phyloP scores from a whole-genome alignment of 2,329 filamentous ascomycete species.

The Lomentospora prolificans region DNA sequence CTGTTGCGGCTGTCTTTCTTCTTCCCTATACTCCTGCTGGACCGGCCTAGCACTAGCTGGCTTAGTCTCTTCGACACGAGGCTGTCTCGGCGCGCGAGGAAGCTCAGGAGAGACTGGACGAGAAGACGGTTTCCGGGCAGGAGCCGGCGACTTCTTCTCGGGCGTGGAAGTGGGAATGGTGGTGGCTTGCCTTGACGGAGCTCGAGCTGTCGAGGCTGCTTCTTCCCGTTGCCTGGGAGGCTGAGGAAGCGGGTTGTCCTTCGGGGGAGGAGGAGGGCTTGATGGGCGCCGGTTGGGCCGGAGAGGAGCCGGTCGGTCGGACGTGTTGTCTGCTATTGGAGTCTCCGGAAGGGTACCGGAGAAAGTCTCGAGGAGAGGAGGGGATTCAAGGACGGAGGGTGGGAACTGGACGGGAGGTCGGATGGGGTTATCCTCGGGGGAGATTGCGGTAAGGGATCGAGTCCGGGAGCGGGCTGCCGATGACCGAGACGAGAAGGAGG shows the following conservation, averaged over 20 bases:
- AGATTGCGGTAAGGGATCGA: constrained; percentile 2
- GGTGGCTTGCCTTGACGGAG: constrained; percentile 25
- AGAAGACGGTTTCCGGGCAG: background rate
- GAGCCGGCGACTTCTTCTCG: constrained; percentile 1
- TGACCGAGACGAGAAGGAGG: constrained; percentile 9
- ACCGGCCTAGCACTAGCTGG: constrained; percentile 5
- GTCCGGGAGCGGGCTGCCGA: constrained; percentile 4
- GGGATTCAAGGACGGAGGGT: background rate
- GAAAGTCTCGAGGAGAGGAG: background rate
- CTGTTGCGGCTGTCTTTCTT: background rate
- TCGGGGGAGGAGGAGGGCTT: constrained; percentile 6
- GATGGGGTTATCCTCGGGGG: constrained; percentile 5
- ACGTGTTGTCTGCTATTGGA: constrained; percentile 2
- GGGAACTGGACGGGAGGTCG: background rate
- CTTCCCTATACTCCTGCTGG: background rate
- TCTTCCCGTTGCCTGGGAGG: constrained; percentile 4
- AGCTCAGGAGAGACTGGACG: constrained; percentile 7
- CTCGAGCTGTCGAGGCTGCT: constrained; percentile 44
- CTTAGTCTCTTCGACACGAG: background rate
- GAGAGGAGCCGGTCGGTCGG: constrained; percentile 8
- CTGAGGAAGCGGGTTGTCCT: constrained; percentile 10
- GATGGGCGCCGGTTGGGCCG: background rate
- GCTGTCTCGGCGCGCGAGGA: background rate
- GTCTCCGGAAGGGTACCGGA: constrained; percentile 3
- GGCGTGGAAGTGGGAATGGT: constrained; percentile 5